Evolutionary conservation across 2,329 filamentous ascomycete genomes (phyloP).

Genomic region (Myriosclerotinia scirpicola): DNA sequence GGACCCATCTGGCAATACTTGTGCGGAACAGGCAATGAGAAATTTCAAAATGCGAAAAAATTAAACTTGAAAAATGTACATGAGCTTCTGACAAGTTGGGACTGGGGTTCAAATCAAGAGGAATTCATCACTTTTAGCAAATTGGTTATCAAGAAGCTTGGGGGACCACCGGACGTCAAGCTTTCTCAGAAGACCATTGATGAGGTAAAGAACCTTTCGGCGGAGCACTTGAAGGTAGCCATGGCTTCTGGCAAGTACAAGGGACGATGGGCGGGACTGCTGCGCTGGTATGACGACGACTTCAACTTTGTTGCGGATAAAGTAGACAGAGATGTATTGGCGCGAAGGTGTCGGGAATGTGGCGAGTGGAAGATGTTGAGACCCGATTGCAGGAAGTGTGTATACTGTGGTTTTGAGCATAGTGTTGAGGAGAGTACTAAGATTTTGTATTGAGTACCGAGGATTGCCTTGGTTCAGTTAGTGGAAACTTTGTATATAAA

Average conservation of each 20-base stretch:
- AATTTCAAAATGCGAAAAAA: slow-evolving; percentile 23
- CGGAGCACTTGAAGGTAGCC: not conserved
- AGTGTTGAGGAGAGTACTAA: slow-evolving; percentile 23
- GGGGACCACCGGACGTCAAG: slow-evolving; percentile 14
- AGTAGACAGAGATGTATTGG: slow-evolving; percentile 25
- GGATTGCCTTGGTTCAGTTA: not conserved
- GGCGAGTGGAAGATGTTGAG: slow-evolving; percentile 27
- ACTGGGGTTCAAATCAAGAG: slow-evolving; percentile 29
- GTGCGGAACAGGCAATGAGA: slow-evolving; percentile 27
- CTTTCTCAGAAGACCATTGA: slow-evolving; percentile 3
- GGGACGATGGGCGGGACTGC: slow-evolving; percentile 24
- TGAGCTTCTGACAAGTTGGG: slow-evolving; percentile 31
- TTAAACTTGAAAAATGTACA: slow-evolving; percentile 21
- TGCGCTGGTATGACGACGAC: slow-evolving; percentile 27
- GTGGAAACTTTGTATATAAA: not conserved
- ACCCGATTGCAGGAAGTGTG: slow-evolving; percentile 24
- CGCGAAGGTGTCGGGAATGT: slow-evolving; percentile 22
- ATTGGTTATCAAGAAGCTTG: slow-evolving; percentile 25
- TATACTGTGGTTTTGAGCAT: slow-evolving; percentile 25
- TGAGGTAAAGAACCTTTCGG: slow-evolving; percentile 4
- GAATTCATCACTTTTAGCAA: slow-evolving; percentile 28
- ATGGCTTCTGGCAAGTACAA: slow-evolving; percentile 24
- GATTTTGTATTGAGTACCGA: not conserved
- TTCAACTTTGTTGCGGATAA: slow-evolving; percentile 23
- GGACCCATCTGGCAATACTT: slow-evolving; percentile 36